Base-by-base conservation (phyloP, 176 grass and related monocot genomes). In the Dendrocalamus sinicus region DNA sequence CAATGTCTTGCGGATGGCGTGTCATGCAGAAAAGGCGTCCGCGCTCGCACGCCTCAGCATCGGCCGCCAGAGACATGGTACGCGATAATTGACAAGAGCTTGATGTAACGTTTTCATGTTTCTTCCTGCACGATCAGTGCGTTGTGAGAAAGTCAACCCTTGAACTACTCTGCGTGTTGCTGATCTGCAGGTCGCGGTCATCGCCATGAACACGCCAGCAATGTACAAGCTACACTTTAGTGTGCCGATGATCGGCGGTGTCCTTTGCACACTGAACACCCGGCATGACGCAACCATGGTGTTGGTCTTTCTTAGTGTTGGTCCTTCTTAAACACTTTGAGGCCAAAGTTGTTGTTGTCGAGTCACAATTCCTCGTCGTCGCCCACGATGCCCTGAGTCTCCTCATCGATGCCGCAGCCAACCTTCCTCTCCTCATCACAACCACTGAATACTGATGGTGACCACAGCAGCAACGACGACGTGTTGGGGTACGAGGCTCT, bases 161-260 rank as follows among this genome's bases (percentile, higher is more conserved):
- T 75, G 32, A 63, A 37, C 22, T 47, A 7, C 12, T 22, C 65
- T 4, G 46, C 22, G 19, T 43, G 4, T 12, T 51, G 47, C 22
- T 9, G 41, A 17, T 46, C 13, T 45, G 39, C 1, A 93, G 88
- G 91, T 94, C 16, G 85, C 81, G 8, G 90, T 88, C 23, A 12
- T 94, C 17, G 57, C 84, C 3, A 4, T 78, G 17, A 94, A 94
- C 88, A 75, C 77, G 3, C 88, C 88, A 41, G 85, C 59, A 39
- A 83, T 90, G 70, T 94, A 94, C 59, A 85, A 94, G 83, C 72
- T 94, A 19, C 93, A 94, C 60, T 94, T 88, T 61, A 87, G 84
- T 32, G 88, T 90, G 67, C 90, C 90, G 5, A 90, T 94, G 90
- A 52, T 85, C 4, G 85, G 88, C 55, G 93, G 84, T 0, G 87